Percentiles rank a stretch among this genome's conserved stretches.
Evolutionary conservation across 139 green algal species (phyloP).

Genomic region (Chlamydomonas schloesseri): DNA sequence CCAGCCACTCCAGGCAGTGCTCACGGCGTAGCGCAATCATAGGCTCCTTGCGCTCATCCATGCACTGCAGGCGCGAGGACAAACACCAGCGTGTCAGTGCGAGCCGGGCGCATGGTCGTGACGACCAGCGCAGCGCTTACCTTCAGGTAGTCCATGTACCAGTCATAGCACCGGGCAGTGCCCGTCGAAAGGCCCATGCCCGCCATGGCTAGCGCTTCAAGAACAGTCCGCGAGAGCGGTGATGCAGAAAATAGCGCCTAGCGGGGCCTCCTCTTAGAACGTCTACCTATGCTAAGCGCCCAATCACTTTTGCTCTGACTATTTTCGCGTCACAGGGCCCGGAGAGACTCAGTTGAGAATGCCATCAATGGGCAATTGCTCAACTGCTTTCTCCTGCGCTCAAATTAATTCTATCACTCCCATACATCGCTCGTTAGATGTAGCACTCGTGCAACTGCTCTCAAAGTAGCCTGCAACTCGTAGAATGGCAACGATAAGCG

Average conservation of each 20-base stretch:
- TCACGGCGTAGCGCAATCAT: constrained; percentile 50
- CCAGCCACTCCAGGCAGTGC: constrained; percentile 61
- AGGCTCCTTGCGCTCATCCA: constrained; percentile 63
- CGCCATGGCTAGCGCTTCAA: constrained; percentile 30
- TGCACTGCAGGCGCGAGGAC: constrained; percentile 44
- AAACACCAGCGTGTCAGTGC: neutral
- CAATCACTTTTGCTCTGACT: no score
- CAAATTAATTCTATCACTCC: no score
- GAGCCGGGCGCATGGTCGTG: neutral
- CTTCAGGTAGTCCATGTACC: constrained; percentile 60
- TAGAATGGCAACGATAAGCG: neutral
- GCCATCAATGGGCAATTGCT: no score
- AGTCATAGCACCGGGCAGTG: constrained; percentile 55
- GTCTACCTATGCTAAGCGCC: no score
- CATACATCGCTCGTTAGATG: no score
- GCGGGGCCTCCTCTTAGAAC: no score
- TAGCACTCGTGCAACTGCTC: neutral
- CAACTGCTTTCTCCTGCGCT: no score
- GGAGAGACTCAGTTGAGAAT: no score
- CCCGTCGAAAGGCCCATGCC: constrained; percentile 42
- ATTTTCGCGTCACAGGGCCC: no score
- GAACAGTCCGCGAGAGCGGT: neutral
- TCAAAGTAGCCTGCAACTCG: neutral
- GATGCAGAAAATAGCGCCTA: no score
- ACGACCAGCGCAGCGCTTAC: neutral